Evolutionary conservation across 2,329 filamentous ascomycete species (phyloP).

Genomic region (Pseudopithomyces maydicus): DNA sequence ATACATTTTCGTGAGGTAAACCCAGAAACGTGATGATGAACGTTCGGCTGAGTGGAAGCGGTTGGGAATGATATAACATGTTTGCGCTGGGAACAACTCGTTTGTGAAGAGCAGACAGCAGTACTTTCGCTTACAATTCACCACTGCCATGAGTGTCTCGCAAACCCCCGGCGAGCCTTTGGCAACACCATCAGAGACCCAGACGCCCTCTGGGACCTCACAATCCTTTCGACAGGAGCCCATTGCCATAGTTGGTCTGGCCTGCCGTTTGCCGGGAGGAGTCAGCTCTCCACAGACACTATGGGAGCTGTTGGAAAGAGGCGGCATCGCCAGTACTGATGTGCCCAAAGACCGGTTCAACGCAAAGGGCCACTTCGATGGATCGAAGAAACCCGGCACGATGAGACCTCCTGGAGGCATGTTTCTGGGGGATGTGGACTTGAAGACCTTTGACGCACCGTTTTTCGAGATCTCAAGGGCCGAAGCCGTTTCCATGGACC

Average conservation of each 20-base stretch:
- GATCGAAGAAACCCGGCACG: conserved; percentile 27
- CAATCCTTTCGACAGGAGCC: not conserved
- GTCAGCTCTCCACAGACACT: conserved; percentile 29
- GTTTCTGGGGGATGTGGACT: conserved; percentile 46
- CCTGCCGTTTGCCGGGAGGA: conserved; percentile 36
- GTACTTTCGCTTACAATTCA: no score
- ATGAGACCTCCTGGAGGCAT: conserved; percentile 44
- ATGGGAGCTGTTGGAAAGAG: conserved; percentile 36
- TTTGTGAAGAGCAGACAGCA: no score
- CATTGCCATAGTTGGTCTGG: conserved; percentile 11
- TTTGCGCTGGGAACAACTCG: no score
- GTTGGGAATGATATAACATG: no score
- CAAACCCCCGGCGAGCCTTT: no score
- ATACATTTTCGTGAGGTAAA: no score
- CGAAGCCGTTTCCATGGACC: conserved; percentile 29
- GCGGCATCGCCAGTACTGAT: conserved; percentile 10
- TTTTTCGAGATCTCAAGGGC: conserved; percentile 23
- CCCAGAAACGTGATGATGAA: no score
- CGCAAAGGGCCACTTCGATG: conserved; percentile 10
- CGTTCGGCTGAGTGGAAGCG: no score
- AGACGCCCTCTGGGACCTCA: not conserved
- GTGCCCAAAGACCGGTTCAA: conserved; percentile 1
- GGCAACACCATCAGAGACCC: no score
- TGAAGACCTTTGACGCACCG: conserved; percentile 36
- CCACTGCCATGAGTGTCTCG: no score